These are phyloP conservation scores for Vigna unguiculata DNA, from an alignment of 306 rosid species.

Conservation along the genomic window DNA sequence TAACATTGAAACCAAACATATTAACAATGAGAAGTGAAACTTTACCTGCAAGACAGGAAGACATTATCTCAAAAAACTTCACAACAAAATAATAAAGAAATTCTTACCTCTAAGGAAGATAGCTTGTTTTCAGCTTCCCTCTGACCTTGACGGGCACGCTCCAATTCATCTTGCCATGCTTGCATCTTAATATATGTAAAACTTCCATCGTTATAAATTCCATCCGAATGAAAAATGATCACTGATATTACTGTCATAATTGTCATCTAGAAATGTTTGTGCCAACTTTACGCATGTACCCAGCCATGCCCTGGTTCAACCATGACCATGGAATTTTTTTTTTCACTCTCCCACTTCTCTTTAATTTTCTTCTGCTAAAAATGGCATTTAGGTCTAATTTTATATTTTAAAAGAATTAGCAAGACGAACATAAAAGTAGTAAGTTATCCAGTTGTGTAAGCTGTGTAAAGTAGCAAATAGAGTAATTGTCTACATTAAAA, in stretches of 20 bases:
- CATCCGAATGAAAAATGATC: conserved; percentile 37
- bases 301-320: neutral
- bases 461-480: neutral
- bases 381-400: neutral
- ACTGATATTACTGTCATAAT: conserved; percentile 15
- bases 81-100: conserved; percentile 30
- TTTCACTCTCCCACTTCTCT: neutral
- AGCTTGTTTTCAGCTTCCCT: conserved; percentile 96
- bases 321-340: neutral
- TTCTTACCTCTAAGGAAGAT: conserved; percentile 79
- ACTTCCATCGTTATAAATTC: conserved; percentile 25
- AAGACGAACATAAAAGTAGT: neutral
- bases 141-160: conserved; percentile 94
- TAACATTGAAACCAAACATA: conserved; percentile 47
- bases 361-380: neutral
- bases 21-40: conserved; percentile 36
- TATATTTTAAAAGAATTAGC: neutral
- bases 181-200: conserved; percentile 64
- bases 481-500: neutral
- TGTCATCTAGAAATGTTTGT: conserved; percentile 7
- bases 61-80: conserved; percentile 38
- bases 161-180: conserved; percentile 99
- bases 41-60: conserved; percentile 27
- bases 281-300: conserved; percentile 10
- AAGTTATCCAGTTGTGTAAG: neutral